Evolutionary conservation across 2,329 filamentous ascomycete species (phyloP), one percentile per base, ranked within the genome.

Genomic region (Zymoseptoria passerinii): DNA sequence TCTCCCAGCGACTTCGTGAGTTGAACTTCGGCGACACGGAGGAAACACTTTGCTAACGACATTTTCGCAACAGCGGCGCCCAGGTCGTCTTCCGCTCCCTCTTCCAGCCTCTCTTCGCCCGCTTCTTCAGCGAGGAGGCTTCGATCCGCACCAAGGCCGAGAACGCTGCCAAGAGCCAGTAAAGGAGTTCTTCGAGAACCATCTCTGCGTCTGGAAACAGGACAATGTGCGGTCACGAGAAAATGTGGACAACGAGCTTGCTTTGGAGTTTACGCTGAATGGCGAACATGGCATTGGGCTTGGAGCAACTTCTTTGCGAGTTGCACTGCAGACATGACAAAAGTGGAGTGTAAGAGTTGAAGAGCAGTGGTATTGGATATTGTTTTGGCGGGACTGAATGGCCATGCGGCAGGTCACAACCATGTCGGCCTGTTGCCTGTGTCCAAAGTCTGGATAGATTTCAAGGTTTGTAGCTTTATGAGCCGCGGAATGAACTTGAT

Each of bases 41-140:
- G 23, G 23, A 23, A 2, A 23, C 23, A 23, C 64, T n/a, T 20
- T 20, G 18, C 40, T 13, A 23, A 28, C 28, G 29, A 63, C 50
- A 52, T 44, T 48, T 23, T 65, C 53, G 64, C 5, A 48, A 13
- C 60, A 97, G 94, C 74, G 94, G 94, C 74, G 92, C 94, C 71
- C 91, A 97, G 77, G 79, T 97, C 72, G 83, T 99, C 79, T 99
- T 97, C 89, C 88, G 90, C 77, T 96, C 92, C 64, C 90, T 97
- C 84, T 78, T 99, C 74, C 85, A 89, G 74, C 94, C 94, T 69
- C 85, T 95, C 70, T 88, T 97, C 74, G 84, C 90, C 75, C 90
- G 91, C 77, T 95, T 96, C 86, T 99, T 97, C 83, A 77, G 80
- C 69, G 71, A 76, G 66, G 74, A 77, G 68, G 83, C 91, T 70